These are phyloP conservation scores for Lecanicillium sp. DNA, from an alignment of 2,329 filamentous ascomycete species.

Conservation along the genomic window DNA sequence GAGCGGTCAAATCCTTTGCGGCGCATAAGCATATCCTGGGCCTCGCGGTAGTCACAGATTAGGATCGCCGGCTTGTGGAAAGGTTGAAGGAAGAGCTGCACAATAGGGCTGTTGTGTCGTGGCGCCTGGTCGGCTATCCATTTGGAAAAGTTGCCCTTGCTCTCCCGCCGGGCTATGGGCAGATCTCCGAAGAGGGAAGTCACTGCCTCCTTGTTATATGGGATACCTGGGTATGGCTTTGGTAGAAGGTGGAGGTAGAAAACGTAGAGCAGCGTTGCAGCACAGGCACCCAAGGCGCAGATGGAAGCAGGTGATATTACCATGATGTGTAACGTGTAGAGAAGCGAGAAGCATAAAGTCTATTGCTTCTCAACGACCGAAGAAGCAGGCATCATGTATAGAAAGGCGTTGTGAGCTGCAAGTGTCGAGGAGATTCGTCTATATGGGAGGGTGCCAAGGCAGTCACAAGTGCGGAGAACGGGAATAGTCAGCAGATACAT, in stretches of 20 bases:
- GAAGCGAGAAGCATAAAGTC: no score
- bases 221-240: constrained; percentile 36
- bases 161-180: constrained; percentile 14
- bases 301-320: no score
- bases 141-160: constrained; percentile 5
- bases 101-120: constrained; percentile 30
- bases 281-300: no score
- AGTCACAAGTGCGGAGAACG: no score
- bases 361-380: no score
- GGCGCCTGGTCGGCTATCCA: constrained; percentile 20
- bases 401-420: no score
- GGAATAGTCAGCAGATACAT: no score
- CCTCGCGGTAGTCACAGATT: constrained; percentile 30
- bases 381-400: no score
- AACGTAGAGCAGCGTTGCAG: not conserved
- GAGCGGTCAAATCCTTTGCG: constrained; percentile 38
- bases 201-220: constrained; percentile 31
- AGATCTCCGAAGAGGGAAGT: constrained; percentile 32
- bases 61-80: constrained; percentile 34
- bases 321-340: no score
- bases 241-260: constrained; percentile 22
- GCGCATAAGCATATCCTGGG: constrained; percentile 35
- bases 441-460: no score
- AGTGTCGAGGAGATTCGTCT: no score
- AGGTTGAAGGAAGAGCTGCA: constrained; percentile 39